Evolutionary conservation across 208 protist species (phyloP).

Genomic region (Crithidia acanthocephali): DNA sequence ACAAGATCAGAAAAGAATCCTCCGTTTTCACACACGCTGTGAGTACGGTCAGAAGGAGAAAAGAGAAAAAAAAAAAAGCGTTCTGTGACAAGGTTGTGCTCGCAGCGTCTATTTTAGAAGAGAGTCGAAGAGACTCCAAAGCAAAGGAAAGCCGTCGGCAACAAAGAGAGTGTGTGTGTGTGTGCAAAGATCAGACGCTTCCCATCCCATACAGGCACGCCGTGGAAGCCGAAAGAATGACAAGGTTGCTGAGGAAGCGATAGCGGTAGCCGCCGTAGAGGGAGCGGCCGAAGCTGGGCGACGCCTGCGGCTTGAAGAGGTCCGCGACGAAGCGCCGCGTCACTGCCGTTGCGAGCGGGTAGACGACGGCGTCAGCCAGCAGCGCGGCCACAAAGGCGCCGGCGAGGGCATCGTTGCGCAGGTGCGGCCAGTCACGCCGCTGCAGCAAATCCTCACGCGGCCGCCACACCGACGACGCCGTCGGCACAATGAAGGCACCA

Average conservation of each 20-base stretch:
- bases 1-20: no score
- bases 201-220: conserved; percentile 29
- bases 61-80: no score
- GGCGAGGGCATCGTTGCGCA: conserved; percentile 59
- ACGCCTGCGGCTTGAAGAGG: conserved; percentile 46
- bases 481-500: conserved; percentile 73
- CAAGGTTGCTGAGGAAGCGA: conserved; percentile 55
- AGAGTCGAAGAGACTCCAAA: no score
- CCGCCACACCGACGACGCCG: conserved; percentile 67
- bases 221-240: conserved; percentile 53
- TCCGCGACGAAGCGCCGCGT: conserved; percentile 44
- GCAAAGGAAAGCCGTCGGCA: no score
- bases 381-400: conserved; percentile 64
- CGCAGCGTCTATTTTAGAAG: no score
- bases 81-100: no score
- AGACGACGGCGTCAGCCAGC: conserved; percentile 46
- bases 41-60: no score
- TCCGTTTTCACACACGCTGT: no score
- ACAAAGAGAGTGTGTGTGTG: no score
- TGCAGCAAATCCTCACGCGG: conserved; percentile 56
- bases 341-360: conserved; percentile 41
- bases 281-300: conserved; percentile 56
- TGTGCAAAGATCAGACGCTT: conserved; percentile 14
- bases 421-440: conserved; percentile 55
- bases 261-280: conserved; percentile 72